A percentile compares a stretch with the other conserved stretches of the same genome.
phyloP scores from a whole-genome alignment of 495 filamentous ascomycete genomes.

The Lophium mytilinum region DNA sequence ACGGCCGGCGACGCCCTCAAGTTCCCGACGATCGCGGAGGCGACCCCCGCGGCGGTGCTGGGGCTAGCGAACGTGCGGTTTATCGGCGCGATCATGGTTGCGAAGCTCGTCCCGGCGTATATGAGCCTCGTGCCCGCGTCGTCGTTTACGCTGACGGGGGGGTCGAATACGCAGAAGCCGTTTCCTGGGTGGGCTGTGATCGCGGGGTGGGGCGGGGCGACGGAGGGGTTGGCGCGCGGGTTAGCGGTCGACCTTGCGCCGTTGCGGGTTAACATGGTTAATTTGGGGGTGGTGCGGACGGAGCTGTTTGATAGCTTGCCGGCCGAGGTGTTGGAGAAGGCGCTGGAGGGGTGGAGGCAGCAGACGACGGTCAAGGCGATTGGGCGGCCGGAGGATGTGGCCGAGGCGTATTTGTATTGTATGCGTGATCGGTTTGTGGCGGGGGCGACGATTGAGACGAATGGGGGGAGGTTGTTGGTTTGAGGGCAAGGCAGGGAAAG shows the following conservation, averaged over 20 bases:
- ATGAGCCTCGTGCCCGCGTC: constrained; percentile 34
- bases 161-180: constrained; percentile 41
- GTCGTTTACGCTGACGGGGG: constrained; percentile 50
- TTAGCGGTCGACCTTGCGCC: constrained; percentile 53
- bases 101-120: constrained; percentile 40
- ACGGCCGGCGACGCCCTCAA: constrained; percentile 48
- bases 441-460: constrained; percentile 29
- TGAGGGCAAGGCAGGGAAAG: background rate
- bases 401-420: constrained; percentile 56
- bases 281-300: constrained; percentile 49
- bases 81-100: constrained; percentile 44
- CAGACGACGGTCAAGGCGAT: constrained; percentile 39
- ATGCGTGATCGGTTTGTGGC: constrained; percentile 53
- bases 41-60: constrained; percentile 29
- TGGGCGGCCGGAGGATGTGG: constrained; percentile 49
- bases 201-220: constrained; percentile 31
- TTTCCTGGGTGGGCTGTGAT: constrained; percentile 40
- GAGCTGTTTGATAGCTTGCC: constrained; percentile 37
- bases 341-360: constrained; percentile 26
- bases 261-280: constrained; percentile 52
- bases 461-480: constrained; percentile 15
- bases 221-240: constrained; percentile 40
- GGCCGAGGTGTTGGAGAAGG: constrained; percentile 24
- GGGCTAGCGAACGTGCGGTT: constrained; percentile 36
- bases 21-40: constrained; percentile 31